Evolutionary conservation across 2,329 filamentous ascomycete genomes (phyloP), one percentile per base, ranked within the genome.

Genomic region (Botrytis elliptica): DNA sequence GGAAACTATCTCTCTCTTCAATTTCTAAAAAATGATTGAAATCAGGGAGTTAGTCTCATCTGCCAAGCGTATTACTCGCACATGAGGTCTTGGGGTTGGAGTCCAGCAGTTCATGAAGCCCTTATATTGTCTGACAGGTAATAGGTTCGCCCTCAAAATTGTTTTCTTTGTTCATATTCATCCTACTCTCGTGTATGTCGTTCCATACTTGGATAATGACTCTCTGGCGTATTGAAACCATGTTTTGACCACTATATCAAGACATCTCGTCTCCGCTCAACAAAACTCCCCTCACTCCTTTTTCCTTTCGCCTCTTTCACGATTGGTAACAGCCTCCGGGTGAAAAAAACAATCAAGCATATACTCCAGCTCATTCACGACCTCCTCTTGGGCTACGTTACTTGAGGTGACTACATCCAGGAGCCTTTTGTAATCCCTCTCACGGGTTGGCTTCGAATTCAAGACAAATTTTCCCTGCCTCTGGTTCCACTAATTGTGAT

Each of bases 281-380:
- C 18, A 25, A 38, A 60, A 1, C 20, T 12, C 12, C 0, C 12
- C 25, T n/a, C 49, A n/a, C 1, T 52, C 10, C 4, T 52, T 5
- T 52, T 3, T 6, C 9, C 20, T 20, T 60, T 33, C 29, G 6
- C 8, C 20, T 2, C 33, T 36, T 36, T 60, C 9, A 38, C n/a
- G 4, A 38, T 33, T 22, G 9, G 29, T 10, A 60, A 36, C 4
- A 25, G 2, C 10, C 4, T 9, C 12, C 25, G 12, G 25, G 4
- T 7, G 49, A 7, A 52, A 12, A n/a, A 14, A 14, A 14, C 10
- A 52, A n/a, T 52, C 2, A n/a, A n/a, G 5, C n/a, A n/a, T 16
- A 7, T 25, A 2, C 2, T 6, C 25, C 25, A n/a, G 4, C 22
- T 3, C 25, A 25, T 7, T 12, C 49, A 25, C 0, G 12, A 14